phyloP scores from a whole-genome alignment of 1,139 yeast species.

The Magnusiomyces sp. region DNA sequence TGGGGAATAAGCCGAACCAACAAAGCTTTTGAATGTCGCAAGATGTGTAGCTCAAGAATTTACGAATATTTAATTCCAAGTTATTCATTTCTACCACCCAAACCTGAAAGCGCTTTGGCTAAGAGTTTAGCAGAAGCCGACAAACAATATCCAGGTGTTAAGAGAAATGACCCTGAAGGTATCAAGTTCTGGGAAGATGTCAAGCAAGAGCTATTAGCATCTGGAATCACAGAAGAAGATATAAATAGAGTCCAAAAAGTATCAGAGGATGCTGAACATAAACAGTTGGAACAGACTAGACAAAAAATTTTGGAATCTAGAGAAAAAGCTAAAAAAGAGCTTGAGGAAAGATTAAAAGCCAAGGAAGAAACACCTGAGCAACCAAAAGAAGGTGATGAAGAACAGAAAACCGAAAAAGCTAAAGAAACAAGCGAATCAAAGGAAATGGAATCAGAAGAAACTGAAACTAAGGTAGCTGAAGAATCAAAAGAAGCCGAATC shows the following conservation, averaged over 20 bases:
- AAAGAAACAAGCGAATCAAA: constrained; percentile 24
- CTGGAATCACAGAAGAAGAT: constrained; percentile 31
- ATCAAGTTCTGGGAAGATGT: constrained; percentile 62
- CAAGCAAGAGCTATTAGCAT: constrained; percentile 21
- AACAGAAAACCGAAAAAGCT: neutral
- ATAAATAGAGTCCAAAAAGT: constrained; percentile 30
- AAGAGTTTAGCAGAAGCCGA: constrained; percentile 50
- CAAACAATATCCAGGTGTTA: constrained; percentile 47
- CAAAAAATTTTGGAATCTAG: constrained; percentile 19
- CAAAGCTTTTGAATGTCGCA: constrained; percentile 88
- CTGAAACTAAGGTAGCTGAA: constrained; percentile 24
- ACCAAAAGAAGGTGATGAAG: neutral
- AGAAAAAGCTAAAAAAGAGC: neutral
- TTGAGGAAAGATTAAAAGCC: neutral
- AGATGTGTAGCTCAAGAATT: constrained; percentile 87
- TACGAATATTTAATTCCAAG: constrained; percentile 92
- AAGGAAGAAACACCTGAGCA: neutral
- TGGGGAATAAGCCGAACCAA: constrained; percentile 93
- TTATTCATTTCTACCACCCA: constrained; percentile 83
- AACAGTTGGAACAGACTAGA: constrained; percentile 16
- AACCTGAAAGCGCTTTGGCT: constrained; percentile 59
- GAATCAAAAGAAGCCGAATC: constrained; percentile 22
- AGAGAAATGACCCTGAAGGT: constrained; percentile 62
- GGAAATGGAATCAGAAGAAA: constrained; percentile 13
- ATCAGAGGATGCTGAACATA: constrained; percentile 25